Evolutionary conservation across 495 filamentous ascomycete genomes (phyloP), one percentile per base, ranked within the genome.

Genomic region (Aspergillus funiculosus): DNA sequence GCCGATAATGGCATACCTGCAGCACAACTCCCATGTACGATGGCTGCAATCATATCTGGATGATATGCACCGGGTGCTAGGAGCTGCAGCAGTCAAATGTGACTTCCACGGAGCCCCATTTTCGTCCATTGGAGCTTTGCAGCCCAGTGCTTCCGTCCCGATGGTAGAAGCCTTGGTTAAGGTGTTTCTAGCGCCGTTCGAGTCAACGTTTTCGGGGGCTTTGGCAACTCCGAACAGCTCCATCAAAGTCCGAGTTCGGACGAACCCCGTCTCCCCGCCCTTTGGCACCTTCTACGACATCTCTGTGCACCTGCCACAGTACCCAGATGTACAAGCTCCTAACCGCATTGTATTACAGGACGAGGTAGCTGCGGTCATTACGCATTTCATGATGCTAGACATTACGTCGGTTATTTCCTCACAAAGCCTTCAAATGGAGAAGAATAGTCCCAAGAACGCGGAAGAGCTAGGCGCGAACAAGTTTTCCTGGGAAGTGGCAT

Each of bases 1-100:
- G 2, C 81, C 83, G 1, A 62, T 87, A 9, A 60, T 89, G 34
- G 78, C 77, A 14, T 76, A 82, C 37, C 64, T 85, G 24, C 71
- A 79, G 30, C 84, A 90, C 56, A 68, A 76, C 25, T 56, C 72
- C 51, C 46, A 69, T 64, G 30, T 67, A 43, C 48, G 55, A 35
- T 57, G 56, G 70, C 14, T 74, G 25, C 54, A 68, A 22, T 45
- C 54, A 50, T 56, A 67, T 27, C 47, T 84, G 8, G 18, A 40
- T 2, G 51, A 65, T 6, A 51, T 78, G 0, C 60, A 53, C 2
- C 46, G 52, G 18, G 61, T 64, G 4, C 37, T 80, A n/a, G 48
- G 53, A 15, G 61, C 66, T 3, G 73, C 77, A 13, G 61, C 66
- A 3, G 46, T 80, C 1, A 29, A 50, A 0, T 63, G 68, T 19